These are phyloP conservation scores for Hygrophoropsis aurantiaca DNA, from an alignment of 768 basidiomycete genomes.

Conservation along the genomic window DNA sequence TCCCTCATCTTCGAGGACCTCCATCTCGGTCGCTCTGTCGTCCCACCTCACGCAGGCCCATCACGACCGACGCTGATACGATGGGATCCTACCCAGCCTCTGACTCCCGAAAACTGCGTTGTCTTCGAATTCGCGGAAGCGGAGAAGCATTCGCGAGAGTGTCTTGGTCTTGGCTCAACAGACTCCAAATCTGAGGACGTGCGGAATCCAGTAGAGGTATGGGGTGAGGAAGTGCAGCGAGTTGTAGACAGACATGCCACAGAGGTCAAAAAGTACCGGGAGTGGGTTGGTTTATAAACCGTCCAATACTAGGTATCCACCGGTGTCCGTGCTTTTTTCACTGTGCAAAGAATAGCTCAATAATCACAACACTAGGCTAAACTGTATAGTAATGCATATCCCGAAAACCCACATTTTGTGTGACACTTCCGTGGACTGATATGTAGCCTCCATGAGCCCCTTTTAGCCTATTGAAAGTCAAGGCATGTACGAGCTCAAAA, in stretches of 20 bases:
- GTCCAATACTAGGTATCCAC: no score
- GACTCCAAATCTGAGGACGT: conserved; percentile 6
- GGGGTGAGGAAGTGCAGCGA: conserved; percentile 64
- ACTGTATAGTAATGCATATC: no score
- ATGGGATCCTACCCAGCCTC: conserved; percentile 70
- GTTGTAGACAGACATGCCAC: conserved; percentile 57
- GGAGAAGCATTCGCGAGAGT: conserved; percentile 58
- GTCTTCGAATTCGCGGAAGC: conserved; percentile 80
- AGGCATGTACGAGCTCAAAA: no score
- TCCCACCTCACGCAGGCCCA: conserved; percentile 78
- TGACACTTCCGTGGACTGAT: no score
- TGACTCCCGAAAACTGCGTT: conserved; percentile 81
- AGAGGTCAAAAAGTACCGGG: conserved; percentile 56
- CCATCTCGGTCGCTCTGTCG: conserved; percentile 69
- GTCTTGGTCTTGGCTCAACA: conserved; percentile 24
- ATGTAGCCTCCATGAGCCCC: no score
- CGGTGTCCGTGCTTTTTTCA: no score
- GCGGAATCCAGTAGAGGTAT: conserved; percentile 52
- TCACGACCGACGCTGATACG: conserved; percentile 71
- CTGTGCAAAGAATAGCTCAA: no score
- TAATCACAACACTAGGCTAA: no score
- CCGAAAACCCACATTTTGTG: no score
- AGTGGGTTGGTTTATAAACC: conserved; percentile 45
- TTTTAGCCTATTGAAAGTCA: no score
- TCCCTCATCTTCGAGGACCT: conserved; percentile 86